Evolutionary conservation across 192 early-diverging fungal species (phyloP).

Genomic region (Phlyctochytrium bullatum): DNA sequence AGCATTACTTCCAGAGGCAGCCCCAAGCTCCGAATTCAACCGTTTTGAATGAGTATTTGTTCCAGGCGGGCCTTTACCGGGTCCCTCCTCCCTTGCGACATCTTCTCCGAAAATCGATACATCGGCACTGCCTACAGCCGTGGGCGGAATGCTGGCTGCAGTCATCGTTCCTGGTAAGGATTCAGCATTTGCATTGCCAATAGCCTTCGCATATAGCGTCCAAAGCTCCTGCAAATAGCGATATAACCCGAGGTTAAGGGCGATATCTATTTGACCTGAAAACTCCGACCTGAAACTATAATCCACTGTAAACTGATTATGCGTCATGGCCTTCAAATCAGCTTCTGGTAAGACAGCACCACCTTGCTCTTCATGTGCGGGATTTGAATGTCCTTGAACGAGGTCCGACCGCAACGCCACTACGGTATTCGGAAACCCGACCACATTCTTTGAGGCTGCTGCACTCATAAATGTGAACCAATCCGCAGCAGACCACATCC

Average conservation of each 20-base stretch:
- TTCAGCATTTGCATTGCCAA: constrained; percentile 19
- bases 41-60: not conserved
- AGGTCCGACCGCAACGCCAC: not conserved
- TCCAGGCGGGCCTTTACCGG: not conserved
- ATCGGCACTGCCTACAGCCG: not conserved
- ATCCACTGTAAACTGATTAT: constrained; percentile 30
- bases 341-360: not conserved
- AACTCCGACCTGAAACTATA: constrained; percentile 41
- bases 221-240: constrained; percentile 44
- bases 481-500: constrained; percentile 42
- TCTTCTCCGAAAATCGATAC: not conserved
- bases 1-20: not conserved
- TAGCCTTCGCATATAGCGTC: constrained; percentile 34
- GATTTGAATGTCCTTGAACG: too few relatives aligned
- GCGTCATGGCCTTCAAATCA: constrained; percentile 13
- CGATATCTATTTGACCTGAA: constrained; percentile 46
- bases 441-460: constrained; percentile 39
- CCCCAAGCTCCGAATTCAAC: not conserved
- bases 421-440: constrained; percentile 26
- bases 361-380: too few relatives aligned
- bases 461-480: constrained; percentile 46
- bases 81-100: not conserved
- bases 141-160: not conserved
- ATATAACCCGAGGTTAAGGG: constrained; percentile 51
- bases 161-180: not conserved